Evolutionary conservation across 805 yeast genomes (phyloP).

Genomic region (Candida pseudofarinosa): DNA sequence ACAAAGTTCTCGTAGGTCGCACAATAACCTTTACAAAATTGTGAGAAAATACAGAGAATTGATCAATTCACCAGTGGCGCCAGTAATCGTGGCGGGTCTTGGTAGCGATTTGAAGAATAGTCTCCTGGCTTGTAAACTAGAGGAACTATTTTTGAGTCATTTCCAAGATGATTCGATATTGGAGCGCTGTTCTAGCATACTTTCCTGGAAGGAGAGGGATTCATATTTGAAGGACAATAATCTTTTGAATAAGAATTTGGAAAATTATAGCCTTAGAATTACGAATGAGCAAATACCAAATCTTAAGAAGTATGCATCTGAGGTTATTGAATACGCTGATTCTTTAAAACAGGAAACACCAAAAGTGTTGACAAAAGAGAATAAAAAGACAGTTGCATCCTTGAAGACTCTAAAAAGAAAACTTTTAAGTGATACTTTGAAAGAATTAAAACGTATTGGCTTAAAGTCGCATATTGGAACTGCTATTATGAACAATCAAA

Average conservation of each 20-base stretch:
- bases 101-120: constrained; percentile 10
- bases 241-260: constrained; percentile 54
- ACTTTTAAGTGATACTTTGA: constrained; percentile 69
- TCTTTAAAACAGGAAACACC: constrained; percentile 78
- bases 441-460: constrained; percentile 74
- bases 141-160: not conserved
- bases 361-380: constrained; percentile 59
- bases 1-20: constrained; percentile 90
- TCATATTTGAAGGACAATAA: constrained; percentile 48
- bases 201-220: constrained; percentile 56
- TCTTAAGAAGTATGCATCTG: constrained; percentile 52
- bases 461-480: constrained; percentile 61
- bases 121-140: constrained; percentile 3
- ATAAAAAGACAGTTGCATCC: constrained; percentile 60
- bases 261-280: constrained; percentile 37
- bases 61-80: constrained; percentile 47
- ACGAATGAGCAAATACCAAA: constrained; percentile 38
- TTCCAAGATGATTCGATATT: not conserved
- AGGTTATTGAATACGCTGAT: constrained; percentile 54
- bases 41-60: constrained; percentile 75
- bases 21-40: constrained; percentile 74
- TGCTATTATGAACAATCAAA: constrained; percentile 60
- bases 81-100: constrained; percentile 60
- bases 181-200: constrained; percentile 24
- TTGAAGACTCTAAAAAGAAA: constrained; percentile 79